phyloP scores from a whole-genome alignment of 495 filamentous ascomycete genomes.

The Baudoinia panamericana region DNA sequence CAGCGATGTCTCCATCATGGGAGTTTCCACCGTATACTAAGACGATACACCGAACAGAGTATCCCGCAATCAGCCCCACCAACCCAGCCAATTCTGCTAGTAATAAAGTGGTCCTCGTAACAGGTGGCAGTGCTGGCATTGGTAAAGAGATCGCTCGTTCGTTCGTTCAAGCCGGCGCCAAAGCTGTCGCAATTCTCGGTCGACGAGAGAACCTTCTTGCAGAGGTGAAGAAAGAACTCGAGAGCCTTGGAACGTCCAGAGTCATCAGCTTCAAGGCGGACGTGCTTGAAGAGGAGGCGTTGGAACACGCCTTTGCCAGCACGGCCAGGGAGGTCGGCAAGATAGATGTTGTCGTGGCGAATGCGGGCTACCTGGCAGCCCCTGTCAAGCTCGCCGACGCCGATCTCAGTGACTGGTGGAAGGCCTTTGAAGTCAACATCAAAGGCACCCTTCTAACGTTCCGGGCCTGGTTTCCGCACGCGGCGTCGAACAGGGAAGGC shows the following conservation, averaged over 20 bases:
- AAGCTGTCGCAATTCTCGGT: conserved; percentile 11
- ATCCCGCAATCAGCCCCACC: conserved; percentile 11
- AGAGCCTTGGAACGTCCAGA: conserved; percentile 2
- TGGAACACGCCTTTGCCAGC: conserved; percentile 2
- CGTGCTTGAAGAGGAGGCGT: neutral
- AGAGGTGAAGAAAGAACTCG: conserved; percentile 5
- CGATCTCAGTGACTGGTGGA: conserved; percentile 3
- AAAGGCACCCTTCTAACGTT: conserved; percentile 2
- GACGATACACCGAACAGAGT: conserved; percentile 4
- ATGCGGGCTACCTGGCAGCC: conserved; percentile 3
- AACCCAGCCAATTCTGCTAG: conserved; percentile 5
- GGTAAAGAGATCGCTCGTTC: conserved; percentile 5
- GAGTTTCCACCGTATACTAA: conserved; percentile 23
- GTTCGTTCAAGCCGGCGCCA: conserved; percentile 10
- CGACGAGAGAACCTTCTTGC: conserved; percentile 5
- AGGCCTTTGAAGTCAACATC: conserved; percentile 3
- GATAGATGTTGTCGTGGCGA: conserved; percentile 4
- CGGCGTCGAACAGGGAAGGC: neutral
- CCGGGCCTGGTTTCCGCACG: conserved; percentile 1
- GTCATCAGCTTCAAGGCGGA: conserved; percentile 5
- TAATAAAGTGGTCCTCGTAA: conserved; percentile 10
- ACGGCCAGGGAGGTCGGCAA: neutral
- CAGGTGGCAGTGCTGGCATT: conserved; percentile 8
- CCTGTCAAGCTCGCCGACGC: neutral
- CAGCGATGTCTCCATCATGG: too few species aligned